Conservation (phyloP, 495 filamentous ascomycete species). For the Penicillium manginii region DNA sequence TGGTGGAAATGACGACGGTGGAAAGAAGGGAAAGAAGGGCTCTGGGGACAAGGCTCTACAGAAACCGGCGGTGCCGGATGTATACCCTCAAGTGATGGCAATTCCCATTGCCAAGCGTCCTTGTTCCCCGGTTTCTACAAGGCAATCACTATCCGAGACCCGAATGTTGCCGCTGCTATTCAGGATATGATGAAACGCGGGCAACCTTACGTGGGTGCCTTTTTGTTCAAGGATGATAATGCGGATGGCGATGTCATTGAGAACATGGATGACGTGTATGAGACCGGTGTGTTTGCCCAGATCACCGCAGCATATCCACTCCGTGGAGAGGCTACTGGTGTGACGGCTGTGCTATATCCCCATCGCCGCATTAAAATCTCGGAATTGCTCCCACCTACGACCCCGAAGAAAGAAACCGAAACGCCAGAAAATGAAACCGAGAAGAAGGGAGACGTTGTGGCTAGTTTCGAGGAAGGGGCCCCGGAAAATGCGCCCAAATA, state of each 20-base stretch:
- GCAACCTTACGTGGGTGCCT: constrained; percentile 96
- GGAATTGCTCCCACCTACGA: constrained; percentile 69
- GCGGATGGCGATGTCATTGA: constrained; percentile 91
- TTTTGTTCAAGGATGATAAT: constrained; percentile 94
- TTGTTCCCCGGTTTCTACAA: constrained; percentile 99
- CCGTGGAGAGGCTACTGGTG: constrained; percentile 72
- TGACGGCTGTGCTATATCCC: constrained; percentile 93
- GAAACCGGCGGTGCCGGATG: constrained; percentile 87
- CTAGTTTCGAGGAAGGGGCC: constrained; percentile 87
- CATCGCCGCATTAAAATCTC: constrained; percentile 93
- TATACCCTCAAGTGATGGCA: constrained; percentile 98
- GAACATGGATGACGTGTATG: constrained; percentile 84
- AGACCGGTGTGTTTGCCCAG: constrained; percentile 96
- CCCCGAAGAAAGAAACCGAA: constrained; percentile 40
- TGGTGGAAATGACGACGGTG: constrained; percentile 54
- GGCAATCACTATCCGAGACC: constrained; percentile 92
- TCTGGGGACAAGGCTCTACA: constrained; percentile 73
- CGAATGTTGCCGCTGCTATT: constrained; percentile 84
- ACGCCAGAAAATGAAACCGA: constrained; percentile 64
- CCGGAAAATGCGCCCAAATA: constrained; percentile 49
- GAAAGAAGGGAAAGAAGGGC: constrained; percentile 65
- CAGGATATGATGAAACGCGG: constrained; percentile 97
- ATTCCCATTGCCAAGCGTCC: constrained; percentile 94
- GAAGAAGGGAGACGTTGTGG: constrained; percentile 90
- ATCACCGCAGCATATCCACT: constrained; percentile 94